A percentile compares a stretch with the other conserved stretches of the same genome.
Conservation (phyloP, 495 filamentous ascomycete species). For the Penicillium desertorum region DNA sequence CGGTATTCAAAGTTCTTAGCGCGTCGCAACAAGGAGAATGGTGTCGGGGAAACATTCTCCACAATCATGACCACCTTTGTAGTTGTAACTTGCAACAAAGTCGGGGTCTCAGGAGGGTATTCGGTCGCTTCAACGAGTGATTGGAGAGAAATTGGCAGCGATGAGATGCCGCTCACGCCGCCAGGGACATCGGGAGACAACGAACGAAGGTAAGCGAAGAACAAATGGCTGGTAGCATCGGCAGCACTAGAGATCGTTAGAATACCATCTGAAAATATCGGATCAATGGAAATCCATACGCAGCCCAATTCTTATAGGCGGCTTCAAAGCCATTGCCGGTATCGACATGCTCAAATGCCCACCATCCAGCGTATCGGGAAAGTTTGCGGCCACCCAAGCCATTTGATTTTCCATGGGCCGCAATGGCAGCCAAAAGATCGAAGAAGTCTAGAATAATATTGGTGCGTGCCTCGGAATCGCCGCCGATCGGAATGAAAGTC, state of each 20-base stretch:
- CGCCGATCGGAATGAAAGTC: slow-evolving; percentile 92
- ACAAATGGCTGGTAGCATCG: slow-evolving; percentile 93
- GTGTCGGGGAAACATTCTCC: slow-evolving; percentile 90
- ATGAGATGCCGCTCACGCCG: slow-evolving; percentile 71
- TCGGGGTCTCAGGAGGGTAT: slow-evolving; percentile 83
- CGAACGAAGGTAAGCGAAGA: slow-evolving; percentile 95
- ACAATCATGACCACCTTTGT: slow-evolving; percentile 96
- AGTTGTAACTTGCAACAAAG: slow-evolving; percentile 74
- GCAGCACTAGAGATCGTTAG: slow-evolving; percentile 61
- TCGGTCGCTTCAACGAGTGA: slow-evolving; percentile 88
- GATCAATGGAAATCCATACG: slow-evolving; percentile 34
- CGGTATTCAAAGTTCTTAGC: slow-evolving; percentile 95
- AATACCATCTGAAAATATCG: neutral
- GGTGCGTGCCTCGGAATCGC: slow-evolving; percentile 81
- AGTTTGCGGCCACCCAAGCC: slow-evolving; percentile 91
- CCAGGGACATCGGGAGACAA: slow-evolving; percentile 73
- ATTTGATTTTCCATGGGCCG: slow-evolving; percentile 85
- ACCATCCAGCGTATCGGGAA: slow-evolving; percentile 95
- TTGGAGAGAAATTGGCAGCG: slow-evolving; percentile 85
- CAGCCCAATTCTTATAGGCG: slow-evolving; percentile 83
- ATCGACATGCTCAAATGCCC: slow-evolving; percentile 93
- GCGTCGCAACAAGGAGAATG: slow-evolving; percentile 84
- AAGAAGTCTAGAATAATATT: slow-evolving; percentile 97
- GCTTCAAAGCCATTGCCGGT: slow-evolving; percentile 88
- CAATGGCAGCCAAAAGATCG: slow-evolving; percentile 81